Evolutionary conservation across 2,329 filamentous ascomycete species (phyloP), one percentile per base, ranked within the genome.

Genomic region (Trichoderma sp.): DNA sequence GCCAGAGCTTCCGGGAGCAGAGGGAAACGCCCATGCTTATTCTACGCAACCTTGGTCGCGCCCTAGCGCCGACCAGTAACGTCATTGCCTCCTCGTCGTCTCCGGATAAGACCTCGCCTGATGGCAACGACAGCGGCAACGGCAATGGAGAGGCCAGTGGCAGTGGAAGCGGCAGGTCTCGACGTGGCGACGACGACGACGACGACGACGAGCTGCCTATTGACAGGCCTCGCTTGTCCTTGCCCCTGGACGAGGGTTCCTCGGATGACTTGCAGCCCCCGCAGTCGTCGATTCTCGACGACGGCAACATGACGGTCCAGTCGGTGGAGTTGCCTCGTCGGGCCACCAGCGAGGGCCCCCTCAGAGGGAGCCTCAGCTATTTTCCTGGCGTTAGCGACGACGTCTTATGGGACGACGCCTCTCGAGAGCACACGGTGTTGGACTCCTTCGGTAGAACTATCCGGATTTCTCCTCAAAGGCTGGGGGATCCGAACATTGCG

Each of bases 321-420:
- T 88, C 86, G 2, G 80, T 89, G 30, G 87, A 89, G 74, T 71
- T 88, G 56, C 82, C 85, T 7, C 79, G 87, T 30, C 78, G 87
- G 56, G 82, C 80, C 17, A 71, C 76, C 44, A 82, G 76, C 60
- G 83, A 86, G 65, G 68, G 79, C 54, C 78, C 79, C 0, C 72
- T 74, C 3, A 75, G 84, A 34, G 70, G 80, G 2, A 87, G 83
- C 67, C 75, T 87, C 68, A 84, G 81, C 0, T 85, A 81, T 66
- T 74, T 80, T 30, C 74, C 80, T 26, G 78, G 83, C 17, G 10
- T 14, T 78, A 74, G 4, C 73, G 71, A 60, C 15, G 45, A 41
- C 45, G 39, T 21, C 24, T n/a, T 50, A 6, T 60, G 57, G 57
- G 57, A 60, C n/a, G 45, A 51, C 3, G 41, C 50, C n/a, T 60